Base-by-base conservation (phyloP, 2,329 filamentous ascomycete genomes). In the Diplodia corticola region DNA sequence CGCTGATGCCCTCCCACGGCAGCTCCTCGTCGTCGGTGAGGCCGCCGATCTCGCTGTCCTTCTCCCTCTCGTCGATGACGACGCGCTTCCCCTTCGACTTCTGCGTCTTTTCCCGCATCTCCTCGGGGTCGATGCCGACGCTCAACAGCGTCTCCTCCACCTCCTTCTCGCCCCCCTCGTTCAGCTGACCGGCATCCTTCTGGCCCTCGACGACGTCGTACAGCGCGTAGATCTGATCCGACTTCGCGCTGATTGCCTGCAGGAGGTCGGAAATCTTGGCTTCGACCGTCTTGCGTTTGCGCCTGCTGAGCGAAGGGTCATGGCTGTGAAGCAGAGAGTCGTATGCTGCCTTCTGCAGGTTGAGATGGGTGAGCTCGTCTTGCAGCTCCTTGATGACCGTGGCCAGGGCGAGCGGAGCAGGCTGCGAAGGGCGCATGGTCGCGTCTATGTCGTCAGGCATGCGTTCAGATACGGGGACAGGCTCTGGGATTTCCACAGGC, bases 151-250 rank as follows among this genome's bases (percentile, higher is more conserved):
- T 76, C 24, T 82, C 78, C 60, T 82, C 80, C 17, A 80, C 72
- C 51, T 79, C 75, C 30, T 78, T 71, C 64, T 79, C 78, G 50
- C 89, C 80, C 71, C 88, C 84, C 22, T 86, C 84, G 85, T 83
- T 90, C 88, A 69, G 84, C 82, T 72, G 87, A 0, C 87, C 87
- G 2, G 84, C 83, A 37, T 82, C 82, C 79, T 90, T 91, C 75
- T 93, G 91, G 5, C 89, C 91, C 77, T 94, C 91, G 0, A 95
- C 82, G 1, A 95, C 91, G 75, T 96, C 92, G 71, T 93, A 91
- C 15, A 96, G 82, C 49, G 87, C 85, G 78, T 96, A 96, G 49
- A 96, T 88, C 76, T 93, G 90, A 68, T 91, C 89, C 28, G 88
- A 87, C 78, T 93, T 92, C 72, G 85, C 83, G 72, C 93, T 89